Evolutionary conservation across 345 rosid species (phyloP).

Genomic region (Boechera stricta): DNA sequence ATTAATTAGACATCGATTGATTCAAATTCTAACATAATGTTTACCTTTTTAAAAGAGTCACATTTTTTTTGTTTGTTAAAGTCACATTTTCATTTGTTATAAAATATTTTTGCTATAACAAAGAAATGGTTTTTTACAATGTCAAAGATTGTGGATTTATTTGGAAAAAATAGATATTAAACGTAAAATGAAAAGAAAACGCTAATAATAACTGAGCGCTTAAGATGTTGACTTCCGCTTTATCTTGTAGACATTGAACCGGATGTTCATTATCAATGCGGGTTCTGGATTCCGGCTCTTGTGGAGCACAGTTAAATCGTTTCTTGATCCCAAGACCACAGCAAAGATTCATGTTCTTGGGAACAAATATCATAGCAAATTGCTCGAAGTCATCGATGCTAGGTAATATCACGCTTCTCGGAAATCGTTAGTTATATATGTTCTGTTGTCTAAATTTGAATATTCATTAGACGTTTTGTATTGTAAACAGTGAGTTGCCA

Average conservation of each 20-base stretch:
- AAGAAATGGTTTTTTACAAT: not conserved
- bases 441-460: not conserved
- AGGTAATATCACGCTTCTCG: constrained; percentile 50
- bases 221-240: constrained; percentile 2
- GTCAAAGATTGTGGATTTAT: not conserved
- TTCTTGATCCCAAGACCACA: constrained; percentile 93
- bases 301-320: constrained; percentile 88
- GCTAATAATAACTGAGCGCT: not conserved
- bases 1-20: too few relatives aligned
- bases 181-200: not conserved
- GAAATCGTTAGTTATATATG: not conserved
- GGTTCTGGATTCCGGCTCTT: constrained; percentile 93
- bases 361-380: constrained; percentile 90
- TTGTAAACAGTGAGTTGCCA: constrained; percentile 80
- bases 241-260: constrained; percentile 73
- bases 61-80: too few relatives aligned
- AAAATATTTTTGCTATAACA: not conserved
- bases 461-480: not conserved
- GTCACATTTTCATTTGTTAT: too few relatives aligned
- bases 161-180: not conserved
- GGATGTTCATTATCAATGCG: constrained; percentile 97
- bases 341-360: constrained; percentile 97
- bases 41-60: too few relatives aligned
- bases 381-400: constrained; percentile 93
- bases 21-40: too few relatives aligned